Conservation (phyloP, 495 filamentous ascomycete species). For the Penicillium coffeae region DNA sequence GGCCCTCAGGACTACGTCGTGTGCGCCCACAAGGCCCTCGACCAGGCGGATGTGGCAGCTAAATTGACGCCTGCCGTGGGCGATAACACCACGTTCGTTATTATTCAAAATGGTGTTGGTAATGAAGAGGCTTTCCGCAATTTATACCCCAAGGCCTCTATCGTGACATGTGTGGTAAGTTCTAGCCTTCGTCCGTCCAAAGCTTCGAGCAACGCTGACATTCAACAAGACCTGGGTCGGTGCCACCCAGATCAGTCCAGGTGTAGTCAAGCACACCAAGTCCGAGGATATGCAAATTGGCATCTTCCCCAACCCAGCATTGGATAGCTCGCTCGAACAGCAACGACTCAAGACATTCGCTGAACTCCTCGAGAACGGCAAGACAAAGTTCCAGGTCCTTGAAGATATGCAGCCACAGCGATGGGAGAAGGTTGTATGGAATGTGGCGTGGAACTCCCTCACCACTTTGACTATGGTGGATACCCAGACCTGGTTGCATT, state of each 20-base stretch:
- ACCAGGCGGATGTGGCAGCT: constrained; percentile 31
- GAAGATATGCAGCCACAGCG: constrained; percentile 45
- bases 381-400: constrained; percentile 36
- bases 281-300: constrained; percentile 47
- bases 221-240: constrained; percentile 47
- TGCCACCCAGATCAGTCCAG: constrained; percentile 42
- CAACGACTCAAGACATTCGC: constrained; percentile 35
- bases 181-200: background rate
- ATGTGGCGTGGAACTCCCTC: constrained; percentile 51
- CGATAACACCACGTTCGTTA: constrained; percentile 45
- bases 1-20: constrained; percentile 39
- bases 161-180: constrained; percentile 55
- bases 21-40: constrained; percentile 50
- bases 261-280: constrained; percentile 40
- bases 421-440: constrained; percentile 56
- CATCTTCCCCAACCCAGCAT: constrained; percentile 36
- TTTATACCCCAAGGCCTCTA: constrained; percentile 50
- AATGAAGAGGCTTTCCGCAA: constrained; percentile 60
- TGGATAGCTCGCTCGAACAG: constrained; percentile 21
- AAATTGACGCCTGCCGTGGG: constrained; percentile 36
- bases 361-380: constrained; percentile 30
- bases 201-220: background rate
- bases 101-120: constrained; percentile 70
- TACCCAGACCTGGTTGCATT: constrained; percentile 44
- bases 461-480: constrained; percentile 50